phyloP scores from a whole-genome alignment of 2,329 filamentous ascomycete species.

The Fusarium denticulatum region DNA sequence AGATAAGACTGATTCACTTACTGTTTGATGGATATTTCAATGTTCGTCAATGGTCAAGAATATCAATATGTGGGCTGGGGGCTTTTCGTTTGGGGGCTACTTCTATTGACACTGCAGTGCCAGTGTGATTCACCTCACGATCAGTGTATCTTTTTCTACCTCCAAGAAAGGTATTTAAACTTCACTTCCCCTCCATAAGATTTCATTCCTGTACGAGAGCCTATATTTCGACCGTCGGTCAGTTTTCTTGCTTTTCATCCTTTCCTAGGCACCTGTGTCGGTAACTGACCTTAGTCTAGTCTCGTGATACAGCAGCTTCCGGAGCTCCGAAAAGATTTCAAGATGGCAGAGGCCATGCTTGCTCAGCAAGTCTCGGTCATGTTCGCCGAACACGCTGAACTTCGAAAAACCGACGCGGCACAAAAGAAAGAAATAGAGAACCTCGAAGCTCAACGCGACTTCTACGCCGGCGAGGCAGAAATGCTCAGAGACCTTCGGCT shows the following conservation, averaged over 20 bases:
- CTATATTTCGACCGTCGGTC: background rate
- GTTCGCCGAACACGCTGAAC: background rate
- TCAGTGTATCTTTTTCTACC: background rate
- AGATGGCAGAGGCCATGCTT: background rate
- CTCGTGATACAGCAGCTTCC: background rate
- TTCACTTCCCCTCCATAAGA: background rate
- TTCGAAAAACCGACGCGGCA: background rate
- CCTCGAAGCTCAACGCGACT: background rate
- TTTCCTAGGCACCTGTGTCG: background rate
- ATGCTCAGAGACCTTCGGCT: background rate
- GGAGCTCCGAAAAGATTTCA: background rate
- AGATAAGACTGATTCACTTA: background rate
- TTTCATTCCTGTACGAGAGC: background rate
- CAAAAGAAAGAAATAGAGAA: conserved; percentile 4
- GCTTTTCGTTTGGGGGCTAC: background rate
- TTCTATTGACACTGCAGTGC: background rate
- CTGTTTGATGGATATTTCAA: background rate
- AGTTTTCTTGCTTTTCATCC: background rate
- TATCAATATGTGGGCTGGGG: background rate
- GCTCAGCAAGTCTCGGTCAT: background rate
- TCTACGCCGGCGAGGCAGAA: background rate
- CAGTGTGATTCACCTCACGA: background rate
- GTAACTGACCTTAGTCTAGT: background rate
- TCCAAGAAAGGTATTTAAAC: background rate
- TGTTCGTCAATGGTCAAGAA: background rate